phyloP scores from a whole-genome alignment of 257 asterid species.

The Petrea volubilis region DNA sequence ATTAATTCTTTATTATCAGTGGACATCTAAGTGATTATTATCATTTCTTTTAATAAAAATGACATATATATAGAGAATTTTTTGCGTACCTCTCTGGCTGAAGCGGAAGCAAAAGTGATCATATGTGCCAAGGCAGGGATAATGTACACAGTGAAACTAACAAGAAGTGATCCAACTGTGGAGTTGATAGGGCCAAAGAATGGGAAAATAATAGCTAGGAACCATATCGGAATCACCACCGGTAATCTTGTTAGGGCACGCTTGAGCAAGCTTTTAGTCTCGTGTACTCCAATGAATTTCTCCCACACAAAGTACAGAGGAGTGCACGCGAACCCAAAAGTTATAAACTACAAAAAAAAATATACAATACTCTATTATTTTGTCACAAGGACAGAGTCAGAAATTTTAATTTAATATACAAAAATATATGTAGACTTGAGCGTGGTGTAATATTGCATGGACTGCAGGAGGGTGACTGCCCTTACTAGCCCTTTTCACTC shows the following conservation, averaged over 20 bases:
- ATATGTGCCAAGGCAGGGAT: constrained; percentile 88
- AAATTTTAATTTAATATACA: too few species aligned
- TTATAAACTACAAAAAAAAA: constrained; percentile 56
- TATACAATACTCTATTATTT: too few species aligned
- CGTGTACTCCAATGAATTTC: constrained; percentile 71
- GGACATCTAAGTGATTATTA: too few species aligned
- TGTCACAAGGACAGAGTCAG: too few species aligned
- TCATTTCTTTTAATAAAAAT: not conserved
- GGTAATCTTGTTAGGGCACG: constrained; percentile 76
- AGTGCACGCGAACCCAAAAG: constrained; percentile 89
- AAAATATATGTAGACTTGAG: too few species aligned
- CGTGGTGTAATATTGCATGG: too few species aligned
- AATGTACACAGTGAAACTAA: constrained; percentile 89
- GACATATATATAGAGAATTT: too few species aligned
- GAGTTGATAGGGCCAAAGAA: constrained; percentile 88
- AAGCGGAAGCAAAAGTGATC: constrained; percentile 79
- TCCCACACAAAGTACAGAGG: constrained; percentile 89
- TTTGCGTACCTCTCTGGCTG: constrained; percentile 87
- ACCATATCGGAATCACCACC: constrained; percentile 84
- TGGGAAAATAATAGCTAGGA: constrained; percentile 75
- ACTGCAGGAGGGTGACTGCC: too few species aligned
- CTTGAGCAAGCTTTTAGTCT: constrained; percentile 68
- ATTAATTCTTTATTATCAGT: too few species aligned
- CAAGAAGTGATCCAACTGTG: constrained; percentile 84
- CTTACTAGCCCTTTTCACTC: too few species aligned